A percentile compares a stretch with the other conserved stretches of the same genome.
These are phyloP conservation scores for Trametes cinnabarina DNA, from an alignment of 768 basidiomycete species.

Conservation along the genomic window DNA sequence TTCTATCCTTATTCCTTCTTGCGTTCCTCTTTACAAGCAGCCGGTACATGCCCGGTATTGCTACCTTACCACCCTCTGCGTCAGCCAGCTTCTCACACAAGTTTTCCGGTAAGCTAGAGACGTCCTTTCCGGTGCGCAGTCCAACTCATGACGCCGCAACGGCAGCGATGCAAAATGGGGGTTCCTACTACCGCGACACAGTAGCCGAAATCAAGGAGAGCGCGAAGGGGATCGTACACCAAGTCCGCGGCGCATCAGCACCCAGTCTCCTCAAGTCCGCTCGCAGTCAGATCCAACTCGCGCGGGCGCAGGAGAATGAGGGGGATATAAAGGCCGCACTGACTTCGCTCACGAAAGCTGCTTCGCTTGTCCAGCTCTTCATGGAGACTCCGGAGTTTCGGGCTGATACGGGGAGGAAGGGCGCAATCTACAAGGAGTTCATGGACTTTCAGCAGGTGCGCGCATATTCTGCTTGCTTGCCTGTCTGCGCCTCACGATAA, in stretches of 20 bases:
- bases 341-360: slow-evolving; percentile 59
- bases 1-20: slow-evolving; percentile 22
- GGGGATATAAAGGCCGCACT: slow-evolving; percentile 65
- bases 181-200: slow-evolving; percentile 21
- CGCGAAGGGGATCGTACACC: slow-evolving; percentile 47
- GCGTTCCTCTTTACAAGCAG: not conserved
- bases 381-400: slow-evolving; percentile 60
- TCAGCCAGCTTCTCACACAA: slow-evolving; percentile 19
- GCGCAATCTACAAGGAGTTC: slow-evolving; percentile 61
- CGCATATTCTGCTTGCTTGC: slow-evolving; percentile 8
- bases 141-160: slow-evolving; percentile 15
- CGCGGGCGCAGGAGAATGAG: slow-evolving; percentile 49
- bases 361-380: slow-evolving; percentile 53
- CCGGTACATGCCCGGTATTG: slow-evolving; percentile 41
- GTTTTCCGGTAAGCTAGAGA: slow-evolving; percentile 24
- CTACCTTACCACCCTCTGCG: slow-evolving; percentile 40
- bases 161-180: slow-evolving; percentile 43
- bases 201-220: slow-evolving; percentile 49
- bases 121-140: slow-evolving; percentile 5
- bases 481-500: slow-evolving; percentile 13
- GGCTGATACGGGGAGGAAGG: slow-evolving; percentile 47
- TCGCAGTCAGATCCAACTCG: slow-evolving; percentile 51
- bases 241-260: slow-evolving; percentile 58
- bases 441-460: slow-evolving; percentile 63
- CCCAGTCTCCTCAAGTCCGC: slow-evolving; percentile 62